Conservation (phyloP, 2,329 filamentous ascomycete genomes). For the Akanthomyces dipterigenus region DNA sequence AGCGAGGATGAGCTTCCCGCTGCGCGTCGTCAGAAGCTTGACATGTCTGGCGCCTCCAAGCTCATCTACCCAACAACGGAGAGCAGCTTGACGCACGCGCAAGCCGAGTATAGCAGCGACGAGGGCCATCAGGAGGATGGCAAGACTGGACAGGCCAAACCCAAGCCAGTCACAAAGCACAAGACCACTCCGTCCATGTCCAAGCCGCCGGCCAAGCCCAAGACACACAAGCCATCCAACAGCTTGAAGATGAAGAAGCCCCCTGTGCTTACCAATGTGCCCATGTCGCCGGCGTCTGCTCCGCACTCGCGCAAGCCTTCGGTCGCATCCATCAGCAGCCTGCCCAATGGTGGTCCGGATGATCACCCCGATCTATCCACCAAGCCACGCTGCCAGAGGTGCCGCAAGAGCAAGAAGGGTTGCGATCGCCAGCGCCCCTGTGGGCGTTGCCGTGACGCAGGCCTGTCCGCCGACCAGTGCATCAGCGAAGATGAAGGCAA, state of each 20-base stretch:
- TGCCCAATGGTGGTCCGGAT: constrained; percentile 61
- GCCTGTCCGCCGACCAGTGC: constrained; percentile 86
- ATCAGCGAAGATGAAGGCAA: constrained; percentile 98
- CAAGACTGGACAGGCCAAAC: constrained; percentile 33
- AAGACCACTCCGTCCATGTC: constrained; percentile 29
- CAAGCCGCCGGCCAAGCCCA: constrained; percentile 34
- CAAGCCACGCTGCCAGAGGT: constrained; percentile 95
- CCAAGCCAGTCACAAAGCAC: constrained; percentile 33
- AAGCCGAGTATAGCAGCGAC: constrained; percentile 30
- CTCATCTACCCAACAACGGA: constrained; percentile 46
- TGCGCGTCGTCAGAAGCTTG: constrained; percentile 52
- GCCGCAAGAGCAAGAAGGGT: constrained; percentile 98
- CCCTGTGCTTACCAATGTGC: constrained; percentile 30
- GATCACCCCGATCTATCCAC: constrained; percentile 88
- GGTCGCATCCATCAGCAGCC: constrained; percentile 48
- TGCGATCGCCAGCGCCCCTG: constrained; percentile 96
- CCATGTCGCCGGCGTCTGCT: constrained; percentile 60
- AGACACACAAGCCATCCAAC: constrained; percentile 33
- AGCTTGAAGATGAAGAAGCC: constrained; percentile 47
- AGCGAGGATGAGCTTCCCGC: constrained; percentile 56
- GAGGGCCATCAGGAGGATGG: constrained; percentile 28
- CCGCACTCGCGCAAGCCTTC: constrained; percentile 72
- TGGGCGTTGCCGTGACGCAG: constrained; percentile 90
- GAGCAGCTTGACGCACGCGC: constrained; percentile 43
- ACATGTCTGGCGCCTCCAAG: constrained; percentile 34